phyloP scores from a whole-genome alignment of 1,139 yeast genomes.

The Diutina ranongensis region DNA sequence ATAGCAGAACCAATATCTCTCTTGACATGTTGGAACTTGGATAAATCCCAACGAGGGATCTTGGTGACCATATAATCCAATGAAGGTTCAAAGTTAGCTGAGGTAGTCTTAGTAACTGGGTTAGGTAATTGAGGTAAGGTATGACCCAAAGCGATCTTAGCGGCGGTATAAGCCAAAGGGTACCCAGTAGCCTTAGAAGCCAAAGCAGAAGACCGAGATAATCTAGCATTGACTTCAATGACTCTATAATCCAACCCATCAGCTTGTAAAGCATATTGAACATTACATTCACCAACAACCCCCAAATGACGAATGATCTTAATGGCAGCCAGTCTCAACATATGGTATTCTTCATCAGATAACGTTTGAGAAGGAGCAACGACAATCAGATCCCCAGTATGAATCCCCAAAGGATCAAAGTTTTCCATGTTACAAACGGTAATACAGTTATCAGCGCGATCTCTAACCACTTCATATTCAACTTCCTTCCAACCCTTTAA shows the following conservation, averaged over 20 bases:
- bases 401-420: conserved; percentile 95
- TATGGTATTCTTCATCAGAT: conserved; percentile 94
- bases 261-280: conserved; percentile 93
- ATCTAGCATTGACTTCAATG: conserved; percentile 94
- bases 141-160: conserved; percentile 90
- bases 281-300: conserved; percentile 98
- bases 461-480: conserved; percentile 97
- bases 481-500: conserved; percentile 99
- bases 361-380: conserved; percentile 98
- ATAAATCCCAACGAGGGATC: conserved; percentile 96
- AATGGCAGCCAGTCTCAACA: conserved; percentile 95
- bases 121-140: conserved; percentile 92
- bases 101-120: conserved; percentile 92
- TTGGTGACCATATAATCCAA: conserved; percentile 94
- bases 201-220: conserved; percentile 93
- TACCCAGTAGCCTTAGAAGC: conserved; percentile 99
- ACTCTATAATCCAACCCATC: conserved; percentile 93
- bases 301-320: conserved; percentile 96
- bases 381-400: conserved; percentile 97
- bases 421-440: conserved; percentile 99
- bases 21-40: conserved; percentile 90
- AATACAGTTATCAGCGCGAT: conserved; percentile 91
- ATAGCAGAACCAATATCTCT: conserved; percentile 90
- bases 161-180: conserved; percentile 97
- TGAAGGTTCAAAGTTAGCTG: conserved; percentile 95